A percentile compares a stretch with the other conserved stretches of the same genome.
phyloP scores from a whole-genome alignment of 1,284 basidiomycete genomes.

The Puccinia polysora region DNA sequence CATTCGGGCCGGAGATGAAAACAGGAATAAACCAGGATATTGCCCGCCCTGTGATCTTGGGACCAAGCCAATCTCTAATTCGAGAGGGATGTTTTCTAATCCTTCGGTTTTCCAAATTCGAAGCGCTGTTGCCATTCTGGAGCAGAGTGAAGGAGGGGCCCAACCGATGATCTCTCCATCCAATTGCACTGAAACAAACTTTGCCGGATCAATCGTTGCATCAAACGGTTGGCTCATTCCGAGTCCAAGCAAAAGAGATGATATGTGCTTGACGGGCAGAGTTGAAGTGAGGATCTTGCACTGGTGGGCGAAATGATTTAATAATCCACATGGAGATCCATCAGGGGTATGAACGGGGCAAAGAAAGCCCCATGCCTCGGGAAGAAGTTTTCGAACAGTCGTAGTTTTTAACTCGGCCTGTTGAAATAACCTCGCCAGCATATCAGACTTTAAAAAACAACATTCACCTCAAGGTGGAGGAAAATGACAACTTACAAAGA shows the following conservation, averaged over 20 bases:
- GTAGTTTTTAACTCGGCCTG: constrained; percentile 93
- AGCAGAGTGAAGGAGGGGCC: constrained; percentile 71
- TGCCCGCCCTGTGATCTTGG: constrained; percentile 87
- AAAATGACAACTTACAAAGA: constrained; percentile 60
- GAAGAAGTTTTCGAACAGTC: constrained; percentile 89
- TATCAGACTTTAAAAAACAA: not conserved
- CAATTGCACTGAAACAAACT: constrained; percentile 81
- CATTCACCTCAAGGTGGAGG: not conserved
- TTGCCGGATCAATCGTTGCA: constrained; percentile 68
- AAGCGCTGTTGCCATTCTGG: constrained; percentile 74
- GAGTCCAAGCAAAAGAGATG: constrained; percentile 73
- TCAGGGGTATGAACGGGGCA: constrained; percentile 99
- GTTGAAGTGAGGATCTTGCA: constrained; percentile 79
- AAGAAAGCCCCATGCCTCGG: constrained; percentile 98
- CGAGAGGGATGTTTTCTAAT: constrained; percentile 73
- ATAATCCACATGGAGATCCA: constrained; percentile 92
- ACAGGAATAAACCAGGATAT: constrained; percentile 93
- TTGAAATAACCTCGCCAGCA: too few species aligned
- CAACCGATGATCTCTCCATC: constrained; percentile 96
- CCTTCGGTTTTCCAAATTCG: constrained; percentile 95
- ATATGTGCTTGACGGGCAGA: constrained; percentile 67
- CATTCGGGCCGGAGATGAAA: constrained; percentile 83
- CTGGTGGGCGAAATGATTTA: constrained; percentile 92
- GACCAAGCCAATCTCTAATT: constrained; percentile 92
- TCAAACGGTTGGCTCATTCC: constrained; percentile 92